Base-by-base conservation (phyloP, 2,329 filamentous ascomycete genomes). In the Neopestalotiopsis clavispora region DNA sequence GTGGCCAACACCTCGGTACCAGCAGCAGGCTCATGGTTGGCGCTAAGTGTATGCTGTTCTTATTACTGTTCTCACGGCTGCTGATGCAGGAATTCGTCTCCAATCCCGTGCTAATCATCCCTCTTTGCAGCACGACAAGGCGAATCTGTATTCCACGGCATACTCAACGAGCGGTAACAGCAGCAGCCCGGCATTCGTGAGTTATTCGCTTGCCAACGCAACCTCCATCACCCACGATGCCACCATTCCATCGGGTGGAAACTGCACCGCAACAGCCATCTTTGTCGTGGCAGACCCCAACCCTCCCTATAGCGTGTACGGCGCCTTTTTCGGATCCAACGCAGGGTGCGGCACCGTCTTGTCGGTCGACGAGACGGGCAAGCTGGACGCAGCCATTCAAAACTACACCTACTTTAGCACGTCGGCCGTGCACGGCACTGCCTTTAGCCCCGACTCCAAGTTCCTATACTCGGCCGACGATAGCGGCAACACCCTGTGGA, bases 401-500 rank as follows among this genome's bases (percentile, higher is more conserved):
- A 81, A 83, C 72, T 85, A 83, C 75, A 78, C 80, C 65, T 85
- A 85, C 70, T 75, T 75, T 10, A 72, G 77, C 42, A 79, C 80
- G 66, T 84, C 84, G 1, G 83, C 81, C 45, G 81, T 86, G 49
- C 84, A 86, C 72, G 84, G 84, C 66, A 82, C 83, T 74, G 83
- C 84, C 23, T 82, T 85, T 68, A 82, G 83, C 69, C 78, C 80
- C 4, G 80, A 80, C 32, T 80, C 81, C 67, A 77, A 78, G 58
- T 83, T 82, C 71, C 74, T 86, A 17, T 84, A 85, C 74, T 85
- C 84, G 12, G 83, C 84, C 23, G 84, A 86, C 71, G 80, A 84
- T 71, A 76, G 76, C 32, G 83, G 80, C 65, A 84, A 86, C 74
- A 81, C 82, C 67, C 80, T 80, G 40, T 79, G 76, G 78, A 75